Conservation (phyloP, 176 grass and related monocot species). For the Oryza australiensis region DNA sequence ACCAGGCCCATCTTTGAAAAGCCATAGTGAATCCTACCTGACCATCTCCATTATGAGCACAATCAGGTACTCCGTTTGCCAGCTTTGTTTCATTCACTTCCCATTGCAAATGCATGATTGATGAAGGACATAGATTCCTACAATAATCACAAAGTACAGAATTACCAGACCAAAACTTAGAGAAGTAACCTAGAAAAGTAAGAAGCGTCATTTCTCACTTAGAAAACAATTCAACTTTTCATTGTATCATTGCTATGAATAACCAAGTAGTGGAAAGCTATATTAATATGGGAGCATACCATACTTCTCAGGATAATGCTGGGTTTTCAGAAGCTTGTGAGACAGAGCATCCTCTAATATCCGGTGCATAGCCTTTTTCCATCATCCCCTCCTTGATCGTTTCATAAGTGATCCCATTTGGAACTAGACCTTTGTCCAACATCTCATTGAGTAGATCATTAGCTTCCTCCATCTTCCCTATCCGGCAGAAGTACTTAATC, state of each 20-base stretch:
- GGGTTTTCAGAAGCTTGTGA: constrained; percentile 40
- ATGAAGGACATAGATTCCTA: constrained; percentile 8
- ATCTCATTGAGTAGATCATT: constrained; percentile 88
- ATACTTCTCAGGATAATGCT: constrained; percentile 39
- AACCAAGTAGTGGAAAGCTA: constrained; percentile 7
- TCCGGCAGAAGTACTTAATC: constrained; percentile 72
- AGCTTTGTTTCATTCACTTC: not conserved
- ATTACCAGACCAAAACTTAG: constrained; percentile 18
- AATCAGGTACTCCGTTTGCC: constrained; percentile 18
- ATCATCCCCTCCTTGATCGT: constrained; percentile 83
- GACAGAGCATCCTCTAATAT: constrained; percentile 59
- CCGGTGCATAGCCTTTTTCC: constrained; percentile 80
- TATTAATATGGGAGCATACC: constrained; percentile 22
- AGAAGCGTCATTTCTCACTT: not conserved
- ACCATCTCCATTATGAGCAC: not conserved
- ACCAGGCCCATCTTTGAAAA: constrained; percentile 5
- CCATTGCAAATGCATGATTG: not conserved
- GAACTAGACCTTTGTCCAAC: constrained; percentile 80
- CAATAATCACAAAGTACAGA: not conserved
- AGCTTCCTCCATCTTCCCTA: constrained; percentile 71
- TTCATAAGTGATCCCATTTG: constrained; percentile 71
- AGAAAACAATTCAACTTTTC: not conserved
- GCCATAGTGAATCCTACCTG: not conserved
- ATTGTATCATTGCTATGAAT: constrained; percentile 1
- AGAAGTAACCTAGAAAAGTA: not conserved